Conservation (phyloP, 129 eudicot genomes). For the Centaurea solstitialis region DNA sequence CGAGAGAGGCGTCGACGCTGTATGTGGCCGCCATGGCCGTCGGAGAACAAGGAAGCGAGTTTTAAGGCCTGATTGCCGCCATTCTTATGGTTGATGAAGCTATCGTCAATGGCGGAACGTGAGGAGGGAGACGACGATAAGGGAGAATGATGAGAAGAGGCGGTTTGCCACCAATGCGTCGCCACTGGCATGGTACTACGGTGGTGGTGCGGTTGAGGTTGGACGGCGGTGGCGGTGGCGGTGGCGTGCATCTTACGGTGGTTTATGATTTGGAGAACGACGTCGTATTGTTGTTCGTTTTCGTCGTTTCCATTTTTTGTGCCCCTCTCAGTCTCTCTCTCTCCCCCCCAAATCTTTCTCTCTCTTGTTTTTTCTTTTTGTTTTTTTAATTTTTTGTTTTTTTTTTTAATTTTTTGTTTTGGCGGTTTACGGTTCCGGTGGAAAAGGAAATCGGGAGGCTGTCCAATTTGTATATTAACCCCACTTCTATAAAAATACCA, state of each 20-base stretch:
- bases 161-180: slow-evolving; percentile 55
- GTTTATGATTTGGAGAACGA: background rate
- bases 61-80: background rate
- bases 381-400: background rate
- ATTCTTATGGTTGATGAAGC: background rate
- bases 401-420: background rate
- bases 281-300: background rate
- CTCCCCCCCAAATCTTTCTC: background rate
- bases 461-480: background rate
- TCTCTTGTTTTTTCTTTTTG: background rate
- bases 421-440: background rate
- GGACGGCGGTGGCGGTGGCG: background rate
- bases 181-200: slow-evolving; percentile 8
- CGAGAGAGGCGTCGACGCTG: slow-evolving; percentile 22
- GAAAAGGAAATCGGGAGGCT: slow-evolving; percentile 4
- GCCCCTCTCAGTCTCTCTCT: background rate
- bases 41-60: slow-evolving; percentile 7
- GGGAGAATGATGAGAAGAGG: slow-evolving; percentile 34
- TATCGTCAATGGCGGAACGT: slow-evolving; percentile 6
- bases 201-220: background rate
- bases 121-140: background rate
- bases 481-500: background rate
- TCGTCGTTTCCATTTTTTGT: slow-evolving; percentile 2
- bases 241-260: background rate
- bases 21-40: background rate